Percentiles rank a stretch among this genome's conserved stretches.
Conservation (phyloP, 768 basidiomycete species). For the Pleurotus djamor region DNA sequence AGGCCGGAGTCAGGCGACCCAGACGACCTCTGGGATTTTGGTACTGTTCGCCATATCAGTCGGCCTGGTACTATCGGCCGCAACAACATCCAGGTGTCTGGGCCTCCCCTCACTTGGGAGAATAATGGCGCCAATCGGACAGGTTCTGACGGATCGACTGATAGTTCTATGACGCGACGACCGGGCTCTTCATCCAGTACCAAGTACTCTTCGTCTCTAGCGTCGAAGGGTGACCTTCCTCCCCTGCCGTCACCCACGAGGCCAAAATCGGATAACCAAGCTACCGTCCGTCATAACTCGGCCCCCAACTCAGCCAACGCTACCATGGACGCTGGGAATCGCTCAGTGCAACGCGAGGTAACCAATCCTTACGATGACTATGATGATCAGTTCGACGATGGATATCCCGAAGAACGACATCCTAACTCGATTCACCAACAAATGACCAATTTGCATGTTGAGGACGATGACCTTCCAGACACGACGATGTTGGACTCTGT, state of each 20-base stretch:
- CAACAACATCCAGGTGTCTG: slow-evolving; percentile 56
- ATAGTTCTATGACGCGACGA: slow-evolving; percentile 5
- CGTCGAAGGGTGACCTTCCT: slow-evolving; percentile 59
- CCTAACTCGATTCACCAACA: slow-evolving; percentile 46
- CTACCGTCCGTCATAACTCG: slow-evolving; percentile 62
- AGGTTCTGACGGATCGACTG: slow-evolving; percentile 32
- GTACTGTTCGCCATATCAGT: slow-evolving; percentile 82
- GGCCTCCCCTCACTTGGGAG: slow-evolving; percentile 79
- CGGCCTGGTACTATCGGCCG: slow-evolving; percentile 67
- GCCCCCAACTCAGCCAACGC: slow-evolving; percentile 20
- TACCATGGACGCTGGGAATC: slow-evolving; percentile 13
- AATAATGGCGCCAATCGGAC: slow-evolving; percentile 53
- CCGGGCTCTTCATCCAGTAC: slow-evolving; percentile 27
- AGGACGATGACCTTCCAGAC: slow-evolving; percentile 67
- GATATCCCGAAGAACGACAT: slow-evolving; percentile 36
- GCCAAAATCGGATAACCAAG: slow-evolving; percentile 51
- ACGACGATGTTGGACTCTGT: slow-evolving; percentile 97
- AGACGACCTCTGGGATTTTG: slow-evolving; percentile 97
- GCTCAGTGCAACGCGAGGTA: slow-evolving; percentile 39
- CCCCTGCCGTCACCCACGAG: slow-evolving; percentile 47
- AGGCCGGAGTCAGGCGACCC: slow-evolving; percentile 58
- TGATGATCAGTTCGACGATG: slow-evolving; percentile 52
- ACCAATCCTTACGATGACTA: slow-evolving; percentile 71
- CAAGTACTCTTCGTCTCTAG: slow-evolving; percentile 41
- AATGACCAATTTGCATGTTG: slow-evolving; percentile 35